phyloP scores from a whole-genome alignment of 1,139 yeast species.

The Taphrina wiesneri region DNA sequence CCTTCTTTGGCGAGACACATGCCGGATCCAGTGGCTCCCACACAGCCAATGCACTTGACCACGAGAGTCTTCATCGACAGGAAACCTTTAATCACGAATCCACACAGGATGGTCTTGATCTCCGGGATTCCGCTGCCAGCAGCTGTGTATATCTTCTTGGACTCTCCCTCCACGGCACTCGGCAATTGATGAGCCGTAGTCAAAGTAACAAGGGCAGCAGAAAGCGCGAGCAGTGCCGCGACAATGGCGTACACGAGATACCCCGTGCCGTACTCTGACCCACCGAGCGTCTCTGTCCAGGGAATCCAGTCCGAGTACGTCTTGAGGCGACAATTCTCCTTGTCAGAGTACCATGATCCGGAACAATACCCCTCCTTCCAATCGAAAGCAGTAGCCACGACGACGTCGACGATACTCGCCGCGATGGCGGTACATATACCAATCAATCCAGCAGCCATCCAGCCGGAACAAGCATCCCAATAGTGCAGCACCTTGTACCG shows the following conservation, averaged over 20 bases:
- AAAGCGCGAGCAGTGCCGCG: slow-evolving; percentile 49
- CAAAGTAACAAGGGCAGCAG: slow-evolving; percentile 56
- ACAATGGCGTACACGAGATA: not conserved
- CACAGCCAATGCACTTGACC: slow-evolving; percentile 55
- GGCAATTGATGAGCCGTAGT: slow-evolving; percentile 10
- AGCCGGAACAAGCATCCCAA: slow-evolving; percentile 6
- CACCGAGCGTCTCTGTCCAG: slow-evolving; percentile 2
- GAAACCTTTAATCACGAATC: slow-evolving; percentile 58
- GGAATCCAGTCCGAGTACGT: not conserved
- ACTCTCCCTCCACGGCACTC: not conserved
- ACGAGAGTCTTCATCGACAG: slow-evolving; percentile 59
- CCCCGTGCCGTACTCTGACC: slow-evolving; percentile 20
- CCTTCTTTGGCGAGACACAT: slow-evolving; percentile 67
- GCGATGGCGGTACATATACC: slow-evolving; percentile 56
- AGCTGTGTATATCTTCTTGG: slow-evolving; percentile 24
- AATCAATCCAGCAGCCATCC: slow-evolving; percentile 8
- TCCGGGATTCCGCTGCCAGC: slow-evolving; percentile 59
- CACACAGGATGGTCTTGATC: slow-evolving; percentile 56
- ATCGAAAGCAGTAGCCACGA: slow-evolving; percentile 57
- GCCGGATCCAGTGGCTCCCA: slow-evolving; percentile 66
- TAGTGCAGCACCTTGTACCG: slow-evolving; percentile 50
- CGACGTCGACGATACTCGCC: slow-evolving; percentile 56
- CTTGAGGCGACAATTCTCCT: slow-evolving; percentile 13
- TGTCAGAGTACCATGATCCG: slow-evolving; percentile 13
- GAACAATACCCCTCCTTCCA: slow-evolving; percentile 58